Evolutionary conservation across 1,139 yeast species (phyloP), one percentile per base, ranked within the genome.

Genomic region (Magnusiomyces tetraspermus): DNA sequence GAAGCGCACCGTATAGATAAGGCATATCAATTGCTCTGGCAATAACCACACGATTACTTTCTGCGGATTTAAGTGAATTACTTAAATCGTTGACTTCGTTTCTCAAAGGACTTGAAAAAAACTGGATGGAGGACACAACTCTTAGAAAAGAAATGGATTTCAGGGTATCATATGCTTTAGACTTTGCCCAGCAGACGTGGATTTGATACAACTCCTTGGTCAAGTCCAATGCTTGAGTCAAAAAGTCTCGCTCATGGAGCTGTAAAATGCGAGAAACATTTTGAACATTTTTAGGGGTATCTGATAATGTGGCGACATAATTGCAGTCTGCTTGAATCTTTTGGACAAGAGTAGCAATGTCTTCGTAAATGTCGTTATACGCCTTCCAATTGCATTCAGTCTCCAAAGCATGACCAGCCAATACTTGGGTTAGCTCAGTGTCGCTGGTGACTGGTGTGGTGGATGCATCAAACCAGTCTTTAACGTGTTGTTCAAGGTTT

Each of bases 11-110:
- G 64, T 86, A 87, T 1, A 88, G 69, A 42, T 87, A 69, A 0
- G 97, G 97, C 50, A 89, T 66, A 63, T 88, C 96, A 19, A 82
- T 76, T 1, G 87, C 82, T 41, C 70, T 70, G 19, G 78, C 77
- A 13, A 78, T 69, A 52, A 64, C 53, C 37, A 70, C 61, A 66
- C 77, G 76, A 66, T 70, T 52, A 50, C 70, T 63, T 69, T 81
- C 74, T 63, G 76, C 62, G 61, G 66, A 49, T 58, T 68, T 67
- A 38, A 76, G 59, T 30, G 63, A 62, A 8, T 60, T 60, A 42
- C 64, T 66, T 40, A 72, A 58, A 2, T 67, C 65, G 11, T 58
- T 58, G 8, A 70, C 55, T 33, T 60, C 60, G 3, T 64, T 63
- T 33, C 68, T 59, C 3, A 69, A 57, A 19, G 62, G 59, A 17